Base-by-base conservation (phyloP, 257 asterid genomes). In the Cordia subcordata region DNA sequence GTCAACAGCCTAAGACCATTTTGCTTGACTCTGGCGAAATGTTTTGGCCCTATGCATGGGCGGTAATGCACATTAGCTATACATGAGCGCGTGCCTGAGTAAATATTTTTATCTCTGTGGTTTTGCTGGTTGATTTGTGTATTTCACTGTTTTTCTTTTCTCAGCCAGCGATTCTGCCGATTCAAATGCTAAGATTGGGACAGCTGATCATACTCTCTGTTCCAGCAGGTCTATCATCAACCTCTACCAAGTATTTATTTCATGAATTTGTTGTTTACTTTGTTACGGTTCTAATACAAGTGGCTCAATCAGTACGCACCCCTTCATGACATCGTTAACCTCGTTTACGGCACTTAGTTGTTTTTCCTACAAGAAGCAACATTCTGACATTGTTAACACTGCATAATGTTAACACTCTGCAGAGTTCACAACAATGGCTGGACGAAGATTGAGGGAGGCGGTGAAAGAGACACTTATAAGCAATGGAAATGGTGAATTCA, bases 391-490 rank as follows among this genome's bases (percentile, higher is more conserved):
- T 18, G 20, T 19, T 27, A 6, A 27, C 35, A 42, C 47, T 42
- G n/a, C n/a, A n/a, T n/a, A n/a, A n/a, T n/a, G n/a, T n/a, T n/a
- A n/a, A n/a, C n/a, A n/a, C n/a, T n/a, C n/a, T 10, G 15, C 83
- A 83, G 87, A 83, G 62, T 83, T 83, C 61, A 83, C 91, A 49
- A 80, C 91, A 44, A 83, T 83, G 87, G 85, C 87, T 11, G 87
- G 91, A 5, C 68, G 91, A 61, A 49, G 91, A 56, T 63, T 81
- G n/a, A 72, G 87, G 44, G 83, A 81, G 61, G 83, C 77, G 1
- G 83, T 83, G n/a, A 83, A 83, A 58, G 77, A 69, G 65, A 76
- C 83, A 42, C 67, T 83, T 13, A 68, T 68, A 61, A 64, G 64
- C 40, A 18, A 55, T 14, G 87, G 82, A 50, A 67, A 76, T 13